Base-by-base conservation (phyloP, 768 basidiomycete genomes). In the Lactifluus subvellereus region DNA sequence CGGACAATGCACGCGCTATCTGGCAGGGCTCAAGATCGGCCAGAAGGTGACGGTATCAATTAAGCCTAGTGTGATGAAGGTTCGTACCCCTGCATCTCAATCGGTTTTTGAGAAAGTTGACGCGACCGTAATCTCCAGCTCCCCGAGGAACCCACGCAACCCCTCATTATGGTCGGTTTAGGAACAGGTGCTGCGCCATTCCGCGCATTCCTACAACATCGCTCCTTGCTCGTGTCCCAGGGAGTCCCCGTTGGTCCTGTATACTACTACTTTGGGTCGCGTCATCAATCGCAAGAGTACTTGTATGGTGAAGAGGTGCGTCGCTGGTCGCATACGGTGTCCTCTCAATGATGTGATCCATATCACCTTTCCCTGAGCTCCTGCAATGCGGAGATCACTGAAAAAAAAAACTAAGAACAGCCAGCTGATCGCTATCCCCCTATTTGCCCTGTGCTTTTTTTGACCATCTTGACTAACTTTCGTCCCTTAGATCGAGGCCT, bases 31-130 rank as follows among this genome's bases (percentile, higher is more conserved):
- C 49, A 83, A 84, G 70, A 73, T 88, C 42, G 97, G 96, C 20
- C 89, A 92, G 72, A 88, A 96, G 74, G 94, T 98, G 22, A 98
- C 94, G 0, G 96, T 97, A 9, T 98, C 95, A 6, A 89, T 98
- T 76, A 97, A 97, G 75, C 97, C 97, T 30, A 97, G 94, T 72
- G 97, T 99, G 33, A 98, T 99, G 97, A 98, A 98, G 82, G 91
- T 92, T 61, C 27, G 80, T 73, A 27, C 14, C 18, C 52, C 33
- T 51, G 51, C 14, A 18, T 47, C 13, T 18, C 59, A 47, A 33
- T 57, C 48, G 20, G 9, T 38, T 45, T 38, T 45, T 45, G 35
- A 30, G 4, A 37, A 42, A 13, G 22, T 67, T 72, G 33, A 57
- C 45, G 50, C 38, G 9, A 27, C 9, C 55, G 8, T 11, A 35